phyloP scores from a whole-genome alignment of 176 grass and related monocot species.

The Typha latifolia region DNA sequence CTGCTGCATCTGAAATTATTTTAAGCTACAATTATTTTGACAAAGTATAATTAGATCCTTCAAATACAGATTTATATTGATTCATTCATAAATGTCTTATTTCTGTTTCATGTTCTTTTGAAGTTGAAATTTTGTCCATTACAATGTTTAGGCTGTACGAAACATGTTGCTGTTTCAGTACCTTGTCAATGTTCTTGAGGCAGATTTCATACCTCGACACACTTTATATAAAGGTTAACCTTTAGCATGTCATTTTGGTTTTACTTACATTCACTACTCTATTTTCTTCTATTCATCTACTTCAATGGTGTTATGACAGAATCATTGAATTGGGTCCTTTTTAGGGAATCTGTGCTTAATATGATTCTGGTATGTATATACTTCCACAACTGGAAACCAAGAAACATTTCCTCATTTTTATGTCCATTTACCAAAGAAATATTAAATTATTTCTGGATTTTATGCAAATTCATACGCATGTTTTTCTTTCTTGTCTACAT shows the following conservation, averaged over 20 bases:
- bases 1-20: no score
- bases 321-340: conserved; percentile 59
- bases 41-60: no score
- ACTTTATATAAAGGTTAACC: conserved; percentile 70
- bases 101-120: conserved; percentile 10
- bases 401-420: neutral
- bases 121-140: conserved; percentile 22
- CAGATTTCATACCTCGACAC: conserved; percentile 59
- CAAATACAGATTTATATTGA: no score
- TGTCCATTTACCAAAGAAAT: neutral
- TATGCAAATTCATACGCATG: neutral
- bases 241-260: conserved; percentile 3
- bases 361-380: conserved; percentile 56
- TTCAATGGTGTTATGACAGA: conserved; percentile 48
- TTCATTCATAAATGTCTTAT: neutral
- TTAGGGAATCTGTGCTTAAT: conserved; percentile 67
- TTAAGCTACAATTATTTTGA: no score
- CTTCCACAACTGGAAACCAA: conserved; percentile 1
- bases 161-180: conserved; percentile 72
- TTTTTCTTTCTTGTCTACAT: neutral
- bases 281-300: conserved; percentile 9
- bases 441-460: neutral
- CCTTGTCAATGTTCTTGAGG: conserved; percentile 57
- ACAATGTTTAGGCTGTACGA: conserved; percentile 38
- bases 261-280: neutral